A percentile compares a stretch with the other conserved stretches of the same genome.
phyloP scores from a whole-genome alignment of 2,329 filamentous ascomycete species.

The Clonostachys rosea region DNA sequence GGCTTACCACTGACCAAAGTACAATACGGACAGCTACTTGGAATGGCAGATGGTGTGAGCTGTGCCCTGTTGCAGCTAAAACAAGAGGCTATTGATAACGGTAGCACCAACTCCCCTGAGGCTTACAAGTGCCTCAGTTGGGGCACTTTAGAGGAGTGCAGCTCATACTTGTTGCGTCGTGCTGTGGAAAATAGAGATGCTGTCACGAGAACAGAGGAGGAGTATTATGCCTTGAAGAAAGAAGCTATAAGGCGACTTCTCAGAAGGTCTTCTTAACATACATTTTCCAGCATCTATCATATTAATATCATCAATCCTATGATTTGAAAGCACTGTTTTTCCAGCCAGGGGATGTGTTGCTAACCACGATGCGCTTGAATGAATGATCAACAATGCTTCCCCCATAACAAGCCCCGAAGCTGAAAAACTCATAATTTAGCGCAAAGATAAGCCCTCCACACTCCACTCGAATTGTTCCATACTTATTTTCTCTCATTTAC shows the following conservation, averaged over 20 bases:
- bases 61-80: slow-evolving; percentile 38
- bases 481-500: too few relatives aligned
- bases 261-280: too few relatives aligned
- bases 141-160: slow-evolving; percentile 29
- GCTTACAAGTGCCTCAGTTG: slow-evolving; percentile 34
- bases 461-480: too few relatives aligned
- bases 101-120: slow-evolving; percentile 12
- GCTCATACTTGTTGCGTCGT: slow-evolving; percentile 27
- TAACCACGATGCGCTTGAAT: too few relatives aligned
- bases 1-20: slow-evolving; percentile 26
- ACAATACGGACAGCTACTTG: slow-evolving; percentile 47
- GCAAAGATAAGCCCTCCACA: too few relatives aligned
- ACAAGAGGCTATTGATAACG: slow-evolving; percentile 6
- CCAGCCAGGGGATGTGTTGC: too few relatives aligned
- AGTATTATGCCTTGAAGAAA: slow-evolving; percentile 18
- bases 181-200: slow-evolving; percentile 32
- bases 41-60: slow-evolving; percentile 54
- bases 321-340: too few relatives aligned
- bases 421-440: too few relatives aligned
- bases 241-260: slow-evolving; percentile 22
- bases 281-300: too few relatives aligned
- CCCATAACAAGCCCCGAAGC: too few relatives aligned
- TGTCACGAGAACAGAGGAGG: slow-evolving; percentile 20
- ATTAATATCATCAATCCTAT: too few relatives aligned
- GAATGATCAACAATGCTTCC: too few relatives aligned